Evolutionary conservation across 495 filamentous ascomycete species (phyloP).

Genomic region (Aspergillus hancockii): DNA sequence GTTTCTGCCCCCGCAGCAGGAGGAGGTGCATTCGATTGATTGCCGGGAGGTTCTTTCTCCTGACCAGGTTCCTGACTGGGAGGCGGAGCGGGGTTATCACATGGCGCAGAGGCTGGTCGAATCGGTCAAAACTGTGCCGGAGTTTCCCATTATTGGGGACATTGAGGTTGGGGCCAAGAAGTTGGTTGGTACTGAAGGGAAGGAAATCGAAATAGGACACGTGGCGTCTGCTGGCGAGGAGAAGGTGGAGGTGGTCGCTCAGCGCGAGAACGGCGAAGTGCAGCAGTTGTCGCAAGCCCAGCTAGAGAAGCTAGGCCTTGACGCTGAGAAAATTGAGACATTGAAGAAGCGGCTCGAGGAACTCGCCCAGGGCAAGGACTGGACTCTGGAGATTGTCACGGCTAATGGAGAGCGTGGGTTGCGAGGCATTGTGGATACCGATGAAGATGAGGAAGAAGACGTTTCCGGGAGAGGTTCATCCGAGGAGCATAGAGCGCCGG

Average conservation of each 20-base stretch:
- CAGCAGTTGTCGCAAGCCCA: constrained; percentile 57
- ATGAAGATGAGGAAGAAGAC: constrained; percentile 33
- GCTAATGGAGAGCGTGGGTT: constrained; percentile 52
- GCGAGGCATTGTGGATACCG: constrained; percentile 39
- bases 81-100: constrained; percentile 49
- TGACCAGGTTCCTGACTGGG: constrained; percentile 61
- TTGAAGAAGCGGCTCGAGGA: constrained; percentile 57
- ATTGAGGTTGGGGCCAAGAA: constrained; percentile 60
- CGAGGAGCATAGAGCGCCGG: background rate
- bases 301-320: constrained; percentile 68
- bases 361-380: constrained; percentile 44
- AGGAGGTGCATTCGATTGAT: constrained; percentile 72
- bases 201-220: constrained; percentile 54
- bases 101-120: constrained; percentile 38
- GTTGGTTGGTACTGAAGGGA: constrained; percentile 57
- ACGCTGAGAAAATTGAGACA: constrained; percentile 64
- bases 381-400: constrained; percentile 50
- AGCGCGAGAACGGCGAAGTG: constrained; percentile 58
- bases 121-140: constrained; percentile 21
- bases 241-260: constrained; percentile 53
- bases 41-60: constrained; percentile 69
- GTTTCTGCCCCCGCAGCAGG: constrained; percentile 83
- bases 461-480: constrained; percentile 6
- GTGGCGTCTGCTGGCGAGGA: constrained; percentile 41
- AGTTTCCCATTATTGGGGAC: constrained; percentile 55